Conservation (phyloP, 1,284 basidiomycete genomes). For the Chiua sp. region DNA sequence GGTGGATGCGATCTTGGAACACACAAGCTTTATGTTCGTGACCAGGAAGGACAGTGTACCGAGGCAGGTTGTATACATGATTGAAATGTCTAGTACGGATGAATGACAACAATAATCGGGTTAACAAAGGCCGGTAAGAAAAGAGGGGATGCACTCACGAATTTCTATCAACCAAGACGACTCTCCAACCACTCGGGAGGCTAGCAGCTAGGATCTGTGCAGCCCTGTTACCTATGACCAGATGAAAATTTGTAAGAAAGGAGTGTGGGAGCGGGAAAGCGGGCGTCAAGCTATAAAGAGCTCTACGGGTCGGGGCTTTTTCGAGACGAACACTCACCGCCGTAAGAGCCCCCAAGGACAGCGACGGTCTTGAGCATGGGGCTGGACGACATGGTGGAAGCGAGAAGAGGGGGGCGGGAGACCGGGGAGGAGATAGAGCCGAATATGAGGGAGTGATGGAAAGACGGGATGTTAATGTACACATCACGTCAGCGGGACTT, state of each 20-base stretch:
- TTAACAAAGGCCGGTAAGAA: background rate
- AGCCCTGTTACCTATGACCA: slow-evolving; percentile 48
- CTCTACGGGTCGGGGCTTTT: background rate
- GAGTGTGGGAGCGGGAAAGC: slow-evolving; percentile 4
- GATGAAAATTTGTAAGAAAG: background rate
- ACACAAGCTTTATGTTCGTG: slow-evolving; percentile 78
- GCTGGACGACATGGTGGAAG: slow-evolving; percentile 12
- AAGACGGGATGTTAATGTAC: background rate
- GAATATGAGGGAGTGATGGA: background rate
- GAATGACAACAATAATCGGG: background rate
- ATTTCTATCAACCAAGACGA: slow-evolving; percentile 78
- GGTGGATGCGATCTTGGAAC: slow-evolving; percentile 22
- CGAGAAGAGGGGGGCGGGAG: slow-evolving; percentile 4
- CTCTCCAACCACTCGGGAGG: slow-evolving; percentile 64
- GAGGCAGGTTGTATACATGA: slow-evolving; percentile 67
- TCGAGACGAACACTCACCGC: slow-evolving; percentile 43
- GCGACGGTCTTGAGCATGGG: slow-evolving; percentile 46
- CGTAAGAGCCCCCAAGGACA: slow-evolving; percentile 67
- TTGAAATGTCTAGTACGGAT: slow-evolving; percentile 47
- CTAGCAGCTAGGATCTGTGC: slow-evolving; percentile 60
- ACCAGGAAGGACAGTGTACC: slow-evolving; percentile 65
- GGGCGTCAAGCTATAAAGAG: background rate
- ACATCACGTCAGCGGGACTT: background rate
- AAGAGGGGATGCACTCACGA: slow-evolving; percentile 44
- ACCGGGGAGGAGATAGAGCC: background rate